Percentiles rank a stretch among this genome's conserved stretches.
Conservation (phyloP, 2,329 filamentous ascomycete genomes). For the Exophiala lecanii-corni region DNA sequence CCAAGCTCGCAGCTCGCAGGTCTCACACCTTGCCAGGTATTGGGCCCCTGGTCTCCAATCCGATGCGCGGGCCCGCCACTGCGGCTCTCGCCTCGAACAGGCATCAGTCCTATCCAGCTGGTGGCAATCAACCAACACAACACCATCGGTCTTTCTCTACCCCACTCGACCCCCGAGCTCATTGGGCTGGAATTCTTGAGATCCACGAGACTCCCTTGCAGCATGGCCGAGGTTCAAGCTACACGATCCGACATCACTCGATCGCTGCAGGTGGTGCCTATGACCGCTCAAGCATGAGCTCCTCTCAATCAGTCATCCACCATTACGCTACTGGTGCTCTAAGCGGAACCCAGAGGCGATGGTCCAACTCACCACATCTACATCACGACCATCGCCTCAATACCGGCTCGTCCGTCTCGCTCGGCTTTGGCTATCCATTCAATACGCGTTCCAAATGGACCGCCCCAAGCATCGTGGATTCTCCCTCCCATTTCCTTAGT, state of each 20-base stretch:
- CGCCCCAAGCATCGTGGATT: conserved; percentile 65
- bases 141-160: conserved; percentile 22
- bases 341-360: conserved; percentile 7
- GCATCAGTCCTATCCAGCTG: conserved; percentile 13
- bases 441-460: conserved; percentile 47
- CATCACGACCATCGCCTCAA: conserved; percentile 56
- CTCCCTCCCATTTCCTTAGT: conserved; percentile 53
- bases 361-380: conserved; percentile 61
- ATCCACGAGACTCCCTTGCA: conserved; percentile 14
- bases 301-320: conserved; percentile 39
- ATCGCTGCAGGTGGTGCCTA: conserved; percentile 31
- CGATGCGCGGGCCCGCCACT: conserved; percentile 17
- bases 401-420: conserved; percentile 22
- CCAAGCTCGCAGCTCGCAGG: conserved; percentile 22
- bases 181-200: conserved; percentile 36
- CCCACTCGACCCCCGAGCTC: conserved; percentile 39
- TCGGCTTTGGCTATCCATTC: conserved; percentile 26
- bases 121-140: background rate
- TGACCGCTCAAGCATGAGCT: conserved; percentile 42
- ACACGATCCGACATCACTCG: conserved; percentile 19
- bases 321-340: background rate
- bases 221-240: conserved; percentile 18
- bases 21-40: conserved; percentile 25
- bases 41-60: conserved; percentile 26
- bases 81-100: conserved; percentile 9